A percentile compares a stretch with the other conserved stretches of the same genome.
Evolutionary conservation across 345 rosid genomes (phyloP).

Genomic region (Viola odorata): DNA sequence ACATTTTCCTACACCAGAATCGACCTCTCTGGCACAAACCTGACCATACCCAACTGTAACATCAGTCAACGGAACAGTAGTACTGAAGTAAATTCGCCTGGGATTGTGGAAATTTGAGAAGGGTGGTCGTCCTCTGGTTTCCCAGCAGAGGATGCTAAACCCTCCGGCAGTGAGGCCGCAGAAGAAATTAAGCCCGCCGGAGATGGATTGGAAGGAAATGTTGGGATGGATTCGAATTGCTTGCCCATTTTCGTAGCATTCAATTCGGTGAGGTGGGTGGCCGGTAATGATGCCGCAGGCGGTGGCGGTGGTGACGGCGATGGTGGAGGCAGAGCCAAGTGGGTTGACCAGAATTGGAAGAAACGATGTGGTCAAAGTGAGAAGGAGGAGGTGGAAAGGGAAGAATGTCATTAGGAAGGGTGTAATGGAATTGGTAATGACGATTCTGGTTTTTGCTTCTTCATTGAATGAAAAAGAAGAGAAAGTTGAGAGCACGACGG

Average conservation of each 20-base stretch:
- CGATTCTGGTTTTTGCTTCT: slow-evolving; percentile 12
- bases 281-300: slow-evolving; percentile 47
- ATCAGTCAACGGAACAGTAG: slow-evolving; percentile 26
- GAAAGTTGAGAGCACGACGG: neutral
- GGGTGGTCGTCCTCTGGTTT: slow-evolving; percentile 11
- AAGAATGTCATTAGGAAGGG: slow-evolving; percentile 24
- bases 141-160: slow-evolving; percentile 45
- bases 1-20: slow-evolving; percentile 37
- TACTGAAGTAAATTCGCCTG: slow-evolving; percentile 32
- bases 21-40: slow-evolving; percentile 47
- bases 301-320: slow-evolving; percentile 31
- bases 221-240: slow-evolving; percentile 25
- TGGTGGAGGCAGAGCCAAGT: slow-evolving; percentile 47
- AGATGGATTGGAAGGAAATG: slow-evolving; percentile 45
- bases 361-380: slow-evolving; percentile 1
- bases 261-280: slow-evolving; percentile 33
- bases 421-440: neutral
- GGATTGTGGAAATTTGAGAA: slow-evolving; percentile 18
- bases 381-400: slow-evolving; percentile 4
- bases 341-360: slow-evolving; percentile 12
- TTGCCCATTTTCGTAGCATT: slow-evolving; percentile 39
- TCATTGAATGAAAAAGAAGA: slow-evolving; percentile 14
- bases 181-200: slow-evolving; percentile 44
- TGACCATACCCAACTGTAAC: slow-evolving; percentile 47
- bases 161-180: slow-evolving; percentile 55